Base-by-base conservation (phyloP, 139 green algal species). In the Chlorella sp. region DNA sequence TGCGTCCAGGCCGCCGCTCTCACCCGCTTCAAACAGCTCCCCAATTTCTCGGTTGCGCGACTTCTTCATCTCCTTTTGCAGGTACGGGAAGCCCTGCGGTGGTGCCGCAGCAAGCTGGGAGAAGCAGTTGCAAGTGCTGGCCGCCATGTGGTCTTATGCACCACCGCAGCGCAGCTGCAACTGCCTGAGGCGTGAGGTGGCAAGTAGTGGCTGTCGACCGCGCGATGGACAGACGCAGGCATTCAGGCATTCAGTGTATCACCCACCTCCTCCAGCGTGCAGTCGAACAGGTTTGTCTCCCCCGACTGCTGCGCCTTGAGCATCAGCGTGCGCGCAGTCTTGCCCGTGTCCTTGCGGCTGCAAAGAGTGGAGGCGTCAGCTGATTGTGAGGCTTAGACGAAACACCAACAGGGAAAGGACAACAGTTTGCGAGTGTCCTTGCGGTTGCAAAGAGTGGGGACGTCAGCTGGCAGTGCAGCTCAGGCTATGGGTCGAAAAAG, bases 271-370 rank as follows among this genome's bases (percentile, higher is more conserved):
- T 87, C 82, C 69, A 92, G 90, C 3, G 34, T 55, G 79, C 88
- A 89, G 84, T 95, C 92, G 85, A 97, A 97, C 55, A 95, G 83
- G 16, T 83, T 87, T 0, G 80, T 57, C 63, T 97, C 94, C 0
- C 87, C 90, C 25, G 81, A 34, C 75, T 92, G 81, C 81, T 92
- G 91, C 62, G 91, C 88, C 75, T 93, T 93, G 13, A 85, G 67
- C 1, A 92, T 90, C 64, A 99, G 88, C 21, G 86, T 82, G 47
- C 96, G 91, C 7, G 91, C 97, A 0, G 94, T 98, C 93, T 99
- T 99, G 63, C 94, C 95, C 0, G 96, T 98, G 88, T 98, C 95
- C 89, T 99, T 99, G 57, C 97, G 93, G 56, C 90, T 96, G 76
- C 60, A 57, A 2, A 4, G n/a, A 0, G 17, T 30, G 72, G 13